A percentile compares a stretch with the other conserved stretches of the same genome.
These are phyloP conservation scores for Pigoraptor vietnamica DNA, from an alignment of 78 protist species.

Conservation along the genomic window DNA sequence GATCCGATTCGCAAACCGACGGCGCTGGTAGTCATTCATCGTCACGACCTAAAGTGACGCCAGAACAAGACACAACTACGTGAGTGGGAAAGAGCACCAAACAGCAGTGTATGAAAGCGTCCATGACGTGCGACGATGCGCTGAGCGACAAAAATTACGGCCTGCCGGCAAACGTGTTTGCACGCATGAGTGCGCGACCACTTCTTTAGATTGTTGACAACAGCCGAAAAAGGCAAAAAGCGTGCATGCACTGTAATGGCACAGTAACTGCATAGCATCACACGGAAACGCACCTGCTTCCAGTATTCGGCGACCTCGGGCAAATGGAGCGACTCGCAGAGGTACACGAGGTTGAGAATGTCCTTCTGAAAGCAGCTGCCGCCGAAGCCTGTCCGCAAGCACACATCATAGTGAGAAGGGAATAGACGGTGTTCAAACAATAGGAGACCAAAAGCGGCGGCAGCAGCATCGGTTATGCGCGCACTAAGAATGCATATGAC, in stretches of 20 bases:
- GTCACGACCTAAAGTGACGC: conserved; percentile 65
- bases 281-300: conserved; percentile 35
- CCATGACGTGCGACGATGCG: too few species aligned
- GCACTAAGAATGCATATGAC: too few species aligned
- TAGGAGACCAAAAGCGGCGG: too few species aligned
- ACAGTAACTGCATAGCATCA: too few species aligned
- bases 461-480: too few species aligned
- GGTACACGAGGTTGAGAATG: conserved; percentile 87
- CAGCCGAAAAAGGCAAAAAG: not conserved
- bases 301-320: conserved; percentile 91
- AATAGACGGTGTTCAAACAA: not conserved
- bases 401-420: not conserved
- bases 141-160: too few species aligned
- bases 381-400: conserved; percentile 46
- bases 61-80: too few species aligned
- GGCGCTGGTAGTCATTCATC: conserved; percentile 85
- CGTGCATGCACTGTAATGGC: not conserved
- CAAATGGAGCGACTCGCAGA: conserved; percentile 54
- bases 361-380: conserved; percentile 94
- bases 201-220: too few species aligned
- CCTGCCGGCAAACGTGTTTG: too few species aligned
- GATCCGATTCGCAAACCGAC: conserved; percentile 70
- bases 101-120: too few species aligned
- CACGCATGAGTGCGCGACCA: not conserved
- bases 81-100: not conserved